These are phyloP conservation scores for Rhizopus sp. DNA, from an alignment of 371 early-diverging fungal genomes.

Conservation along the genomic window DNA sequence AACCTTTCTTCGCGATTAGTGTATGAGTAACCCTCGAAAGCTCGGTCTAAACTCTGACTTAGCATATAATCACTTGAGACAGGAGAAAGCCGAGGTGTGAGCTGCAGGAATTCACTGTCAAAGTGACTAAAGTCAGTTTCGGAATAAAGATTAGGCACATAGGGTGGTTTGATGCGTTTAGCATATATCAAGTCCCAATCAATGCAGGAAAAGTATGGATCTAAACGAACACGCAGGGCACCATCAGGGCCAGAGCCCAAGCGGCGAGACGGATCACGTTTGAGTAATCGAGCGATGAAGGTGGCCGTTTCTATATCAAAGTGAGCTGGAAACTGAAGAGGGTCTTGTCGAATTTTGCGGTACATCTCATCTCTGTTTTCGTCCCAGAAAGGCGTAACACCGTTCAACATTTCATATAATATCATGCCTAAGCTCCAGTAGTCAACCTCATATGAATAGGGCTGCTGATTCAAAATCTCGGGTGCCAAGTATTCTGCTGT, in stretches of 20 bases:
- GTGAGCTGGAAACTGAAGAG: constrained; percentile 68
- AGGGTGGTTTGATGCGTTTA: constrained; percentile 60
- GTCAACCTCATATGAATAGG: constrained; percentile 89
- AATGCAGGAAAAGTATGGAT: constrained; percentile 66
- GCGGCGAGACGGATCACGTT: constrained; percentile 67
- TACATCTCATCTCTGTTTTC: constrained; percentile 80
- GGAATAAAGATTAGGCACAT: constrained; percentile 50
- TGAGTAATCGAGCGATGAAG: constrained; percentile 63
- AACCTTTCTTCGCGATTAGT: constrained; percentile 28
- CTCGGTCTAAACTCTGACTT: constrained; percentile 51
- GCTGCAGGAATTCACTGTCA: constrained; percentile 59
- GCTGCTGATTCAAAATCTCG: constrained; percentile 80
- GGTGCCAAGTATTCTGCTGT: constrained; percentile 93
- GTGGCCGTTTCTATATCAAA: constrained; percentile 57
- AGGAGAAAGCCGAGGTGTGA: constrained; percentile 51
- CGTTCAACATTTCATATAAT: constrained; percentile 81
- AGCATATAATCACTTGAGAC: constrained; percentile 42
- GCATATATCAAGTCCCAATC: constrained; percentile 71
- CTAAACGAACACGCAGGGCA: constrained; percentile 57
- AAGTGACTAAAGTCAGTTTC: constrained; percentile 66
- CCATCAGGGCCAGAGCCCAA: constrained; percentile 55
- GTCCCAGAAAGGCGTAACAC: constrained; percentile 78
- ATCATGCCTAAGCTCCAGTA: constrained; percentile 97
- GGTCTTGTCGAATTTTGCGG: constrained; percentile 70
- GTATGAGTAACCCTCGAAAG: constrained; percentile 61